Evolutionary conservation across 257 asterid species (phyloP).

Genomic region (Fraxinus pennsylvanica): DNA sequence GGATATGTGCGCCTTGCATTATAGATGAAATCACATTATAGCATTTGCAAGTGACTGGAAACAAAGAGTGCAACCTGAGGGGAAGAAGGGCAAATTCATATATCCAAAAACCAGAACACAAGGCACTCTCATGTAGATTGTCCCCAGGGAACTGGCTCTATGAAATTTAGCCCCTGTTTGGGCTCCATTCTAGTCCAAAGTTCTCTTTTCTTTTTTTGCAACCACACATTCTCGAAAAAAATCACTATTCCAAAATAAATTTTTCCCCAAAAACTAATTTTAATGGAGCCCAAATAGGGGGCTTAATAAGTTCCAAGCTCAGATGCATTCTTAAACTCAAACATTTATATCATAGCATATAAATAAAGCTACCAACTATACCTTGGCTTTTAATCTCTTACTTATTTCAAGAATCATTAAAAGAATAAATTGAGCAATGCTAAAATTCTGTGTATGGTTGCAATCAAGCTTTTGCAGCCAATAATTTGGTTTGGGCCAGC

Average conservation of each 20-base stretch:
- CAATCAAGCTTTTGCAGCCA: slow-evolving; percentile 2
- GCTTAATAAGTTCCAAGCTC: neutral
- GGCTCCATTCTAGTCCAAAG: no score
- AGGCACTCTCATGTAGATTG: slow-evolving; percentile 7
- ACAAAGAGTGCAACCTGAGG: slow-evolving; percentile 10
- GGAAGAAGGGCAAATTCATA: neutral
- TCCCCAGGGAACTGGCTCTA: slow-evolving; percentile 8
- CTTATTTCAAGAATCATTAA: slow-evolving; percentile 1
- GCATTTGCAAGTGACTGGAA: neutral
- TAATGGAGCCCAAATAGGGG: no score
- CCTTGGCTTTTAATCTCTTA: neutral
- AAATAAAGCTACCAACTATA: neutral
- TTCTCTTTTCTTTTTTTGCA: no score
- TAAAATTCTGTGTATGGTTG: neutral
- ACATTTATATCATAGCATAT: neutral
- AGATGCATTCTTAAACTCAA: slow-evolving; percentile 6
- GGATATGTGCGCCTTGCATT: neutral
- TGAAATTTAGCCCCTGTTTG: neutral
- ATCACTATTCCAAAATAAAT: no score
- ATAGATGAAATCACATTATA: neutral
- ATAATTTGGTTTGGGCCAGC: neutral
- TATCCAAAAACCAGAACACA: slow-evolving; percentile 17
- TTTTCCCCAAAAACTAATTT: no score
- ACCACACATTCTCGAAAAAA: no score
- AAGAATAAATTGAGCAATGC: slow-evolving; percentile 4